Base-by-base conservation (phyloP, 208 protist genomes). In the Trypanosoma lewisi region DNA sequence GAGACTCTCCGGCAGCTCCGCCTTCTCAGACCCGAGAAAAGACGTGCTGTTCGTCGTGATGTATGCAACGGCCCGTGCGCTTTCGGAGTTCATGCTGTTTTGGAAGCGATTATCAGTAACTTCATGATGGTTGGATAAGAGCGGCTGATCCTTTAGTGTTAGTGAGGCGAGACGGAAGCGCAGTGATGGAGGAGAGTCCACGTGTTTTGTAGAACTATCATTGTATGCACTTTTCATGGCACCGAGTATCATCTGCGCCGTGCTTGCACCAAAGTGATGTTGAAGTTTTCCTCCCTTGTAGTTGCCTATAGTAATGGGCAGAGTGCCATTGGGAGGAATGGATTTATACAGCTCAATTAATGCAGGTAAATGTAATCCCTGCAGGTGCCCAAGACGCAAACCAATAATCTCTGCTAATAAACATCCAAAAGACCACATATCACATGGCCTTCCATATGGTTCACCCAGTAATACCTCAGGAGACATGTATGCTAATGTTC, bases 351-450 rank as follows among this genome's bases (percentile, higher is more conserved):
- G 68, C 61, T 89, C 77, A 17, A 81, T 60, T 33, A 94, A 73
- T 5, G 74, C 79, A 2, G 82, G 83, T 54, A 87, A 73, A 56
- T 88, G 82, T 45, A 94, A 63, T 12, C 80, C 75, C 41, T 70
- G 75, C 23, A 92, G 63, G 74, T 94, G 88, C 16, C 77, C 85
- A 16, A 94, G 72, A 28, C 80, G 67, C 1, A 94, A 69, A 45
- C 85, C 84, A 64, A 94, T 87, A 27, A 92, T 67, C 19, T 89
- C 78, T 12, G 85, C 82, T 25, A 94, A 58, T 6, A 94, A 63
- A 67, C 82, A 91, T 30, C 88, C 88, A 62, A 91, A 80, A 30
- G 80, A 88, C 85, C 88, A 94, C 54, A 94, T 67, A 53, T 94
- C 88, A 59, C 85, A 92, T 44, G 83, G 73, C 55, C 88, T 82